These are phyloP conservation scores for Hondaea fermentalgiana DNA, from an alignment of 108 stramenopile genomes.

Conservation along the genomic window DNA sequence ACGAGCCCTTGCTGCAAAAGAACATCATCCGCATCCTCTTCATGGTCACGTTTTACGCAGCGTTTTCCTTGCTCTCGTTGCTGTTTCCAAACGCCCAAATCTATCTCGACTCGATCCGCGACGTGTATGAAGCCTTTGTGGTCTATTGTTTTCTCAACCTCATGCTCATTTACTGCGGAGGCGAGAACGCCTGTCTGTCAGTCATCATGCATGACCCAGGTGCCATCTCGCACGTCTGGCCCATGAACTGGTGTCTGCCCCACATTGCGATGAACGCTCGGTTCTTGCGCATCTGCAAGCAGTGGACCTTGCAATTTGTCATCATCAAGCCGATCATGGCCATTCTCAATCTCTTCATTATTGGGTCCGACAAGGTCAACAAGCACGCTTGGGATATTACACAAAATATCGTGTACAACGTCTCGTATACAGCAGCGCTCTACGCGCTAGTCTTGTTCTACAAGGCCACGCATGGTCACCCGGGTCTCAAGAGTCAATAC, in stretches of 20 bases:
- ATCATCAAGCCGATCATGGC: constrained; percentile 23
- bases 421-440: constrained; percentile 15
- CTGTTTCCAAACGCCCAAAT: not conserved
- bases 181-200: constrained; percentile 19
- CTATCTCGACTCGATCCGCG: constrained; percentile 5
- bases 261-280: not conserved
- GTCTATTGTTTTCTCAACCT: constrained; percentile 22
- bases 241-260: constrained; percentile 17
- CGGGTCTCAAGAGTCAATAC: not conserved
- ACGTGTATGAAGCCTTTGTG: constrained; percentile 26
- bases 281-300: constrained; percentile 5
- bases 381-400: not conserved
- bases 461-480: constrained; percentile 19
- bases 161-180: constrained; percentile 21
- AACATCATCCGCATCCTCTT: constrained; percentile 19
- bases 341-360: not conserved
- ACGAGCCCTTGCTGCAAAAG: constrained; percentile 18
- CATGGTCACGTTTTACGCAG: constrained; percentile 21
- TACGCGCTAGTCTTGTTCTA: constrained; percentile 22
- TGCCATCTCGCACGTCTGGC: not conserved
- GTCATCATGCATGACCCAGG: constrained; percentile 2
- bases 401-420: constrained; percentile 20
- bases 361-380: not conserved
- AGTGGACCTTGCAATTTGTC: constrained; percentile 11
- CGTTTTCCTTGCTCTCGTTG: constrained; percentile 9